Evolutionary conservation across 164 flowering plant species (phyloP), one percentile per base, ranked within the genome.

Genomic region (Taxillus chinensis): DNA sequence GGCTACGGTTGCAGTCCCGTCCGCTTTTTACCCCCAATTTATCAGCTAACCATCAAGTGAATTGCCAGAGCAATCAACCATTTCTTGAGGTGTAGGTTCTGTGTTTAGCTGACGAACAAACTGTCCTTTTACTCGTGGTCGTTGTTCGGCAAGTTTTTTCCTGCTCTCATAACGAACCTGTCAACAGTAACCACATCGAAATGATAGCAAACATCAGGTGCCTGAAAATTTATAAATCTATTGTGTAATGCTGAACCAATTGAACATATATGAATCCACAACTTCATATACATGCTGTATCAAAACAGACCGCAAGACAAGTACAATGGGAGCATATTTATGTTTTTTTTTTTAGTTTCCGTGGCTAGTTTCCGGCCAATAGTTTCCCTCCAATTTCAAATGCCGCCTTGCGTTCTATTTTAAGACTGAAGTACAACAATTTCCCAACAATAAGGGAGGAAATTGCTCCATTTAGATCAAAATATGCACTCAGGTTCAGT

Each of bases 161-260:
- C 97, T 79, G 79, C 97, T 90, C 65, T 90, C 87, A 55, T 90
- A 90, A 6, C 97, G 82, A 63, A 90, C 97, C 97, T 90, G 86
- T 8, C 3, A 57, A 66, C 43, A 48, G 65, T 48, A 13, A 15
- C 16, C 16, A 39, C 13, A 45, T 57, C 37, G 3, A 39, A 56
- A 55, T 41, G 2, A 48, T 48, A 11, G 13, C 51, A 43, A 8
- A 27, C 27, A 27, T 27, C 27, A 27, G 27, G 27, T 27, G 27
- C 27, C 27, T 27, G 27, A 27, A 27, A 27, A 27, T 27, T 27
- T 27, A 27, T 27, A 27, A 27, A 27, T 27, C 27, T 27, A 27
- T 27, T 27, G 27, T 27, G 27, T 27, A 27, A 27, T 27, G 27
- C 27, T 27, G 27, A 27, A 27, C 27, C 27, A 27, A 27, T 27